A percentile compares a stretch with the other conserved stretches of the same genome.
Evolutionary conservation across 2,329 filamentous ascomycete genomes (phyloP).

Genomic region (Plenodomus lindquistii): DNA sequence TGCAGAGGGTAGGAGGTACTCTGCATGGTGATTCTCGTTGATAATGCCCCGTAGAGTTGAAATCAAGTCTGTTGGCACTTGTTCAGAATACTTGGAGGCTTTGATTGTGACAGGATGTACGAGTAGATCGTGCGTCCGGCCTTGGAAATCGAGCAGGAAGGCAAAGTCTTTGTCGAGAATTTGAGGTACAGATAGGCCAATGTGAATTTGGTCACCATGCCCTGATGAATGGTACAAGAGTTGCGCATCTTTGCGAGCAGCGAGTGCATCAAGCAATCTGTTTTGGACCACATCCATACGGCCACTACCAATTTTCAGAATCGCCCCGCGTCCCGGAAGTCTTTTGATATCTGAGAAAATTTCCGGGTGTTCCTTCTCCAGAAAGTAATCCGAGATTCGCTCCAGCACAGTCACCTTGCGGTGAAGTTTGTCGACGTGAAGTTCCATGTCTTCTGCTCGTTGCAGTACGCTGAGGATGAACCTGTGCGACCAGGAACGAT

Average conservation of each 20-base stretch:
- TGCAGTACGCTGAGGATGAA: conserved; percentile 23
- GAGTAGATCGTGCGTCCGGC: conserved; percentile 24
- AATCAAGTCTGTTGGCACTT: conserved; percentile 14
- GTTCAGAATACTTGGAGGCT: conserved; percentile 12
- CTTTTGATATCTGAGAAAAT: conserved; percentile 26
- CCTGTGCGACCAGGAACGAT: conserved; percentile 23
- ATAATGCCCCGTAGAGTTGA: conserved; percentile 16
- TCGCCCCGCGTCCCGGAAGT: conserved; percentile 24
- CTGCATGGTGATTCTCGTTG: conserved; percentile 5
- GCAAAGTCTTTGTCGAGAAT: conserved; percentile 32
- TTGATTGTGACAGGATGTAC: conserved; percentile 22
- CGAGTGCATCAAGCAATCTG: conserved; percentile 22
- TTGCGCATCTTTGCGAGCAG: conserved; percentile 31
- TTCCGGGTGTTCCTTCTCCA: conserved; percentile 30
- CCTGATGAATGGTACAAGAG: conserved; percentile 24
- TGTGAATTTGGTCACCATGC: conserved; percentile 19
- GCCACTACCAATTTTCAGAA: conserved; percentile 18
- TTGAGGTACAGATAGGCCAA: conserved; percentile 30
- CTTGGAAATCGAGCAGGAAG: conserved; percentile 22
- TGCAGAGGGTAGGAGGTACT: conserved; percentile 24
- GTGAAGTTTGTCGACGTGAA: conserved; percentile 20
- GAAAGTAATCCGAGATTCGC: conserved; percentile 23
- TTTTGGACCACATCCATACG: conserved; percentile 14
- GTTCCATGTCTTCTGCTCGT: conserved; percentile 22
- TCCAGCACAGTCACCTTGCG: conserved; percentile 26